Evolutionary conservation across 345 rosid genomes (phyloP).

Genomic region (Melastoma malabathricum): DNA sequence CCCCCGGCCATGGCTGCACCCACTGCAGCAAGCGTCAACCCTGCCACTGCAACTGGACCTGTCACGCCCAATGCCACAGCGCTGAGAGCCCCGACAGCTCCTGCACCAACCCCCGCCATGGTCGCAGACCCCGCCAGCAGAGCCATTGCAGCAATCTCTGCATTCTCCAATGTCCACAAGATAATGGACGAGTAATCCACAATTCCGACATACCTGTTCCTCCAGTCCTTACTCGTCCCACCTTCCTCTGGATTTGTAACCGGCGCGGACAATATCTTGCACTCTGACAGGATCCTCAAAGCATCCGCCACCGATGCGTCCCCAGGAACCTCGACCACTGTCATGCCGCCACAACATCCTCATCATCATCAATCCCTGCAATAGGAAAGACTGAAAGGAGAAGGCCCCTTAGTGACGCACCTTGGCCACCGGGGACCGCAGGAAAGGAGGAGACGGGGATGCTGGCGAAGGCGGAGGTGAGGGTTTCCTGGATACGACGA

Average conservation of each 20-base stretch:
- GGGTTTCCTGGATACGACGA: constrained; percentile 46
- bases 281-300: constrained; percentile 53
- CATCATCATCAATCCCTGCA: not conserved
- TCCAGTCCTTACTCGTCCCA: constrained; percentile 40
- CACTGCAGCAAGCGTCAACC: constrained; percentile 60
- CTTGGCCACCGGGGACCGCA: constrained; percentile 66
- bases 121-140: constrained; percentile 58
- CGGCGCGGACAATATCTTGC: constrained; percentile 75
- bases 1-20: constrained; percentile 87
- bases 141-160: constrained; percentile 63
- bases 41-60: constrained; percentile 61
- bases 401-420: constrained; percentile 13
- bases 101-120: constrained; percentile 70
- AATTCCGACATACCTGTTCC: constrained; percentile 60
- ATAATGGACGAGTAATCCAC: constrained; percentile 66
- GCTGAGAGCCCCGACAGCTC: constrained; percentile 66
- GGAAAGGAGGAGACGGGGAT: constrained; percentile 80
- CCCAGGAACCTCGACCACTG: constrained; percentile 73
- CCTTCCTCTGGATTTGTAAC: constrained; percentile 48
- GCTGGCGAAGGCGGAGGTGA: constrained; percentile 57
- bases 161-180: constrained; percentile 77
- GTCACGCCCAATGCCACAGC: constrained; percentile 57
- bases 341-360: not conserved
- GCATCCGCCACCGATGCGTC: constrained; percentile 58
- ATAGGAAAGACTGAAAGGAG: not conserved